phyloP scores from a whole-genome alignment of 129 eudicot species.

The Pulicaria dysenterica region DNA sequence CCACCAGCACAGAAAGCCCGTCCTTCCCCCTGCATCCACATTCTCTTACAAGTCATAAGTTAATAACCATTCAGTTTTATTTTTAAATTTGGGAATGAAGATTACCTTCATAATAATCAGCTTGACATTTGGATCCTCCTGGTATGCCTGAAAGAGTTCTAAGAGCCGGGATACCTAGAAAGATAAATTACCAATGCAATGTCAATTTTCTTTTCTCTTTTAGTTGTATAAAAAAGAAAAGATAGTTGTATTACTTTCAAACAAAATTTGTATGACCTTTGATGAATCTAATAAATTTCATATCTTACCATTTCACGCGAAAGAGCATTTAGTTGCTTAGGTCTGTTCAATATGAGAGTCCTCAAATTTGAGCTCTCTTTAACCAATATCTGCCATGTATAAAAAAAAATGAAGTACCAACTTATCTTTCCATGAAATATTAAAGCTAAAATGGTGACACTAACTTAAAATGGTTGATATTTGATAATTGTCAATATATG shows the following conservation, averaged over 20 bases:
- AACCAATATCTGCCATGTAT: conserved; percentile 62
- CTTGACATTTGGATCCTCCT: conserved; percentile 68
- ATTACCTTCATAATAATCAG: conserved; percentile 69
- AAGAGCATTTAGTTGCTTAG: conserved; percentile 88
- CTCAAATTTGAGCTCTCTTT: conserved; percentile 53
- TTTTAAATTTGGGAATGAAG: neutral
- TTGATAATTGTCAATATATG: no score
- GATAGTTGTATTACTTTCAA: neutral
- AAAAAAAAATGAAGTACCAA: neutral
- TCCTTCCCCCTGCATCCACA: conserved; percentile 67
- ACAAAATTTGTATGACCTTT: neutral
- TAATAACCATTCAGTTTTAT: neutral
- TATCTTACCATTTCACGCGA: conserved; percentile 65
- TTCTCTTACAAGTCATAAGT: neutral
- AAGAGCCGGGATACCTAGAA: conserved; percentile 64
- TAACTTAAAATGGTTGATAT: no score
- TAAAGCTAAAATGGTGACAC: neutral
- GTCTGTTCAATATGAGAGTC: conserved; percentile 62
- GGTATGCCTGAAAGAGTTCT: conserved; percentile 69
- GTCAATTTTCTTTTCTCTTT: neutral
- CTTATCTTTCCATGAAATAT: neutral
- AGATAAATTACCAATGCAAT: neutral
- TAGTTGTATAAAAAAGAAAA: neutral
- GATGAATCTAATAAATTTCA: neutral
- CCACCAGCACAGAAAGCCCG: conserved; percentile 99